Base-by-base conservation (phyloP, 2,329 filamentous ascomycete genomes). In the Trichoderma gracile region DNA sequence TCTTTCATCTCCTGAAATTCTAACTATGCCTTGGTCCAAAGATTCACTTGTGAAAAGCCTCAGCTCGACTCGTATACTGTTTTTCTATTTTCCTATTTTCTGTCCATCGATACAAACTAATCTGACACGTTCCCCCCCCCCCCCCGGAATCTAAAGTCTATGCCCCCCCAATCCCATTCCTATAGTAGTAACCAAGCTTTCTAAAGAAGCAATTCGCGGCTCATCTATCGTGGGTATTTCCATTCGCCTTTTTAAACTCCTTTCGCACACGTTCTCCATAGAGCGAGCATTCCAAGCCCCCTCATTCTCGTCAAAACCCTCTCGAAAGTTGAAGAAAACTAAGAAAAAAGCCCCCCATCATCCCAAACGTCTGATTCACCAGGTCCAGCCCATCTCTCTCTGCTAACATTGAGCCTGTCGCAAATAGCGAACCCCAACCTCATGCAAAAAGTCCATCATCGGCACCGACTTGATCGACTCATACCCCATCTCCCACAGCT, bases 381-480 rank as follows among this genome's bases (percentile, higher is more conserved):
- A n/a, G 14, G 8, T 10, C 30, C 9, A 12, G 8, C 9, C 8
- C 25, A 5, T 43, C 2, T 6, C 30, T 6, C n/a, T 15, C 15
- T 19, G 43, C 19, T 62, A 62, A 8, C 42, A 8, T 8, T 47
- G 46, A 23, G 9, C 47, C 23, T 54, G 47, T n/a, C n/a, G 38
- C 47, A 65, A 15, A 49, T 59, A 60, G 40, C 47, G 45, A 14
- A 55, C 25, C 9, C 63, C 63, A 17, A 65, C 23, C 23, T 65
- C 63, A 15, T 54, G 55, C 25, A 65, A 45, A 33, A 65, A 65
- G 17, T 50, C 49, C 49, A 52, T 25, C 38, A 65, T 10, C 21
- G 15, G 43, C 27, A n/a, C n/a, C 5, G 38, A 42, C 47, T 57
- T 55, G 3, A 46, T 62, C 46, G 58, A 52, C 23, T 65, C 63